Conservation (phyloP, 176 grass and related monocot genomes). For the Elymus sibiricus region DNA sequence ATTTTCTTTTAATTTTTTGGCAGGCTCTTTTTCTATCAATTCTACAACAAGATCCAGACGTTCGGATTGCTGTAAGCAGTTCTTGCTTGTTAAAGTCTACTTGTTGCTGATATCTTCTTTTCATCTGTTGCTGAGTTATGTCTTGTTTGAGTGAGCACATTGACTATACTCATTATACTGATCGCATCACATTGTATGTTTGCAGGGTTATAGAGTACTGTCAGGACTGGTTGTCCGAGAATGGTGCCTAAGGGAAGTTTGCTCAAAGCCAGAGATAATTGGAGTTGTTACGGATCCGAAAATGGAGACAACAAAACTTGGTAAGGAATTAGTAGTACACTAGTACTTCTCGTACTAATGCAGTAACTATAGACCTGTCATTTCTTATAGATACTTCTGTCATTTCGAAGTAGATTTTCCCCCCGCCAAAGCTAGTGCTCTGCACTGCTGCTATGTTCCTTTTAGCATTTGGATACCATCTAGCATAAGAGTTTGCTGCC, state of each 20-base stretch:
- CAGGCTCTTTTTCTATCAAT: conserved; percentile 82
- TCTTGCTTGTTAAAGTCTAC: conserved; percentile 16
- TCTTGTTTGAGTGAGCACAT: conserved; percentile 7
- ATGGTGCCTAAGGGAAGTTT: conserved; percentile 87
- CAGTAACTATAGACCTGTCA: neutral
- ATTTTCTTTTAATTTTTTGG: neutral
- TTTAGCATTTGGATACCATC: neutral
- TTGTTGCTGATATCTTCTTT: conserved; percentile 15
- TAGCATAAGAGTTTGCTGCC: neutral
- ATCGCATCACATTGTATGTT: conserved; percentile 7
- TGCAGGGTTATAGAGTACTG: conserved; percentile 74
- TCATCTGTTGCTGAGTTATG: neutral
- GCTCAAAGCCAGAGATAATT: conserved; percentile 73
- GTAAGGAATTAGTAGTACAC: conserved; percentile 28
- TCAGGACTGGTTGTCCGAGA: conserved; percentile 60
- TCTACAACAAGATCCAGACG: conserved; percentile 71
- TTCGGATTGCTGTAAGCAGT: conserved; percentile 78
- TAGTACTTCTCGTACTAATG: neutral
- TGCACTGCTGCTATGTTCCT: neutral
- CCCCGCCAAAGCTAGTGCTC: neutral
- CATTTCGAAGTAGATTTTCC: neutral
- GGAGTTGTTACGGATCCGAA: conserved; percentile 63
- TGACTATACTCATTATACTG: neutral
- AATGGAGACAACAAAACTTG: conserved; percentile 69
- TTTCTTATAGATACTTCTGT: neutral